phyloP scores from a whole-genome alignment of 768 basidiomycete species.

The Lactarius sp. region DNA sequence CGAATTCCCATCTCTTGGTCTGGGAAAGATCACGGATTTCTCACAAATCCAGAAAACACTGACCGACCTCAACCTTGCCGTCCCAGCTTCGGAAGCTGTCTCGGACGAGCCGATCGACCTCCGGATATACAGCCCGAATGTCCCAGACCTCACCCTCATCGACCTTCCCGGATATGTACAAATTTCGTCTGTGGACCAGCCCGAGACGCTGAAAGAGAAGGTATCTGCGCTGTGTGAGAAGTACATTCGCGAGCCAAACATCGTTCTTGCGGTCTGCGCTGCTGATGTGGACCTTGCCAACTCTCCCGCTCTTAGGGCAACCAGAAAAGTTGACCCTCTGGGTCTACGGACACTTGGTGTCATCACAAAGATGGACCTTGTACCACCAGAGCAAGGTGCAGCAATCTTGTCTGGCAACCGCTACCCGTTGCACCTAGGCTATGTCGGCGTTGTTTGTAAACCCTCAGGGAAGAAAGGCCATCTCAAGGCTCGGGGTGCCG shows the following conservation, averaged over 20 bases:
- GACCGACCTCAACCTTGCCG: slow-evolving; percentile 91
- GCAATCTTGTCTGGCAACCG: slow-evolving; percentile 79
- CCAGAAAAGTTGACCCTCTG: slow-evolving; percentile 89
- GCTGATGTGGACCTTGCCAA: slow-evolving; percentile 99
- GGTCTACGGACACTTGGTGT: slow-evolving; percentile 96
- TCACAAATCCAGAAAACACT: slow-evolving; percentile 87
- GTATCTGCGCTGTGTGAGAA: slow-evolving; percentile 86
- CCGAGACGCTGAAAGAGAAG: slow-evolving; percentile 90
- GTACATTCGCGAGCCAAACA: slow-evolving; percentile 99
- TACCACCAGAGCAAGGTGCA: slow-evolving; percentile 79
- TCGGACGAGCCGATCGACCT: slow-evolving; percentile 96
- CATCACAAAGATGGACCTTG: slow-evolving; percentile 98
- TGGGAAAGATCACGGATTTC: slow-evolving; percentile 89
- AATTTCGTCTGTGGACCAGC: slow-evolving; percentile 91
- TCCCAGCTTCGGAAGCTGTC: slow-evolving; percentile 84
- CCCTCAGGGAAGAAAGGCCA: slow-evolving; percentile 51
- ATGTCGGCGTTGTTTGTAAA: slow-evolving; percentile 95
- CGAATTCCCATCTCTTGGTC: slow-evolving; percentile 86
- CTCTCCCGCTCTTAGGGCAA: slow-evolving; percentile 90
- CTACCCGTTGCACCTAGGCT: slow-evolving; percentile 96
- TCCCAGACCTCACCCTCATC: slow-evolving; percentile 96
- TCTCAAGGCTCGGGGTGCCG: slow-evolving; percentile 45
- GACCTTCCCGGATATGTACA: slow-evolving; percentile 98
- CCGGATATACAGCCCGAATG: slow-evolving; percentile 90
- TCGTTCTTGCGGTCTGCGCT: slow-evolving; percentile 97